Base-by-base conservation (phyloP, 2,329 filamentous ascomycete species). In the Knufia fluminis region DNA sequence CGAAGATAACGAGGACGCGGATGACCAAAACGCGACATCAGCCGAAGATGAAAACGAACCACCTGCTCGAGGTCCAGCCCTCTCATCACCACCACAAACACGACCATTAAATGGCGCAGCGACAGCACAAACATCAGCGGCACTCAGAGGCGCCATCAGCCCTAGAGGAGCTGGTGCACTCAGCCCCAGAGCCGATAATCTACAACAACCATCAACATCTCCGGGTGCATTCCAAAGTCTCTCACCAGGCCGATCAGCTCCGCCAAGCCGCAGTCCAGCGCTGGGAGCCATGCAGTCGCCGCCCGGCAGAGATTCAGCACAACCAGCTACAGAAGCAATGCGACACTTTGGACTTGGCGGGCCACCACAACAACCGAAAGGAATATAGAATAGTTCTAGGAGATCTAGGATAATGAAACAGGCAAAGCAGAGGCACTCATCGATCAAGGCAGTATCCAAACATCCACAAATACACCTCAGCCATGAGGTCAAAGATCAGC, bases 21-120 rank as follows among this genome's bases (percentile, higher is more conserved):
- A 42, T n/a, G 46, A 42, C n/a, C 19, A 20, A 31, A 16, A 49
- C 20, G 46, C 38, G 16, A 49, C 49, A 4, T 35, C 48, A 2
- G n/a, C 28, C 12, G 44, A 48, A 23, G 36, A 32, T 16, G 43
- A 41, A 32, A 36, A 20, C n/a, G 35, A 51, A 7, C 23, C 28
- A 6, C 38, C 28, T 16, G 4, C 19, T 9, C 24, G 24, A 3
- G 23, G 35, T n/a, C 14, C 35, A 19, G 23, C 45, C 7, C 23
- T 48, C 12, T 48, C 45, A 12, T 48, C 45, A 17, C 45, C 45
- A 17, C 45, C 45, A 4, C 33, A 31, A 20, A 23, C 35, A 8
- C 33, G 33, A 31, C 33, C 45, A 39, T 8, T 38, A 3, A 48
- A 17, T 12, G 35, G 31, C 7, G 23, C 45, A 7, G 22, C 45